Percentiles rank a stretch among this genome's conserved stretches.
Evolutionary conservation across 257 asterid species (phyloP).

Genomic region (Nyctanthes arbortristis): DNA sequence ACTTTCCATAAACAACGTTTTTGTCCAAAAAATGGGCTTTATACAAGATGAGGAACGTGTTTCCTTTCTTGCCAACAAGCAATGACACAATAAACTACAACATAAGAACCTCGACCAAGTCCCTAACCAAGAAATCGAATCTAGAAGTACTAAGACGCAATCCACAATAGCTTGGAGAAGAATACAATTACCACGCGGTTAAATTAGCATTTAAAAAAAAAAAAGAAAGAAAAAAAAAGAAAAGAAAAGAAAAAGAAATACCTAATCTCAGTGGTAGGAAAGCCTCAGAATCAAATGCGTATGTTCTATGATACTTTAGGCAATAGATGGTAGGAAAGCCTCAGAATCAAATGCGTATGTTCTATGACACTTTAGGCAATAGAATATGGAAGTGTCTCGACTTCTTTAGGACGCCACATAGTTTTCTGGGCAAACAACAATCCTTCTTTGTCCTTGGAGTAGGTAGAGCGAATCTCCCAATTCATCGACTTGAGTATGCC

Average conservation of each 20-base stretch:
- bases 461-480: conserved; percentile 20
- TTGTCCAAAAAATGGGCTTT: conserved; percentile 36
- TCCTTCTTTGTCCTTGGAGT: conserved; percentile 28
- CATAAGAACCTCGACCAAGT: conserved; percentile 32
- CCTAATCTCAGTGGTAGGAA: conserved; percentile 36
- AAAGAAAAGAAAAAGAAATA: no score
- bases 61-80: conserved; percentile 19
- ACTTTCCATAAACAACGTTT: conserved; percentile 13
- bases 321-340: conserved; percentile 33
- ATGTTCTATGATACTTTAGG: not conserved
- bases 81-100: conserved; percentile 39
- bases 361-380: conserved; percentile 5
- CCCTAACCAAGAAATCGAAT: conserved; percentile 25
- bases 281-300: conserved; percentile 28
- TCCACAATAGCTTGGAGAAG: conserved; percentile 25
- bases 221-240: no score
- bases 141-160: conserved; percentile 23
- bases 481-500: conserved; percentile 24
- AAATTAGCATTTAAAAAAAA: conserved; percentile 23
- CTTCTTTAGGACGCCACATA: conserved; percentile 23
- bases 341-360: conserved; percentile 21
- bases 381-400: conserved; percentile 19
- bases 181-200: conserved; percentile 23
- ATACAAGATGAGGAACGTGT: conserved; percentile 8
- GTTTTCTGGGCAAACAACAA: conserved; percentile 27